Conservation (phyloP, 2,329 filamentous ascomycete genomes). For the Lomentospora prolificans region DNA sequence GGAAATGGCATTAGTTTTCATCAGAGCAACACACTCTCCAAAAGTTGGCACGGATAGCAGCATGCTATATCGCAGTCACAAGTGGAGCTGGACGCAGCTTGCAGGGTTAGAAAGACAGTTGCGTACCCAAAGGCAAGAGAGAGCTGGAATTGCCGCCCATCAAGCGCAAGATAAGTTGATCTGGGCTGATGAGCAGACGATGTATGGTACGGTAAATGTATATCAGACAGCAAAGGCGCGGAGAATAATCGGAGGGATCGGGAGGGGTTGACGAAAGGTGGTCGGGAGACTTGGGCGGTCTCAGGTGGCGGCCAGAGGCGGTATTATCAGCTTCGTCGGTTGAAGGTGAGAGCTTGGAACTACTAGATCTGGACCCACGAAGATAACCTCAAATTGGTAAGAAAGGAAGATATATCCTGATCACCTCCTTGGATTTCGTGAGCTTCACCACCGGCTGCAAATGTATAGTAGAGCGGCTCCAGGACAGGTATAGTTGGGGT, state of each 20-base stretch:
- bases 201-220: background rate
- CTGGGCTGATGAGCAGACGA: conserved; percentile 1
- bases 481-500: background rate
- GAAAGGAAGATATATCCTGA: background rate
- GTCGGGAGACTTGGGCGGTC: background rate
- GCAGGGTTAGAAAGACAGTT: background rate
- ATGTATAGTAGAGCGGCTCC: no score
- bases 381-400: no score
- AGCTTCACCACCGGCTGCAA: no score
- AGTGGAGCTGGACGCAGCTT: background rate
- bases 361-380: background rate
- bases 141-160: conserved; percentile 2
- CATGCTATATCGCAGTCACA: background rate
- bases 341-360: background rate
- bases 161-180: conserved; percentile 2
- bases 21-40: no score
- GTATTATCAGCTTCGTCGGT: background rate
- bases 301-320: background rate
- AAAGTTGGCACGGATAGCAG: no score
- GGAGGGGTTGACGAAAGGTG: background rate
- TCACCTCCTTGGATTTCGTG: no score
- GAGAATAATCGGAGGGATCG: background rate
- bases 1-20: background rate
- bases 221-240: background rate
- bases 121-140: conserved; percentile 5